phyloP scores from a whole-genome alignment of 2,329 filamentous ascomycete genomes.

The Phyllosticta citrichinensis region DNA sequence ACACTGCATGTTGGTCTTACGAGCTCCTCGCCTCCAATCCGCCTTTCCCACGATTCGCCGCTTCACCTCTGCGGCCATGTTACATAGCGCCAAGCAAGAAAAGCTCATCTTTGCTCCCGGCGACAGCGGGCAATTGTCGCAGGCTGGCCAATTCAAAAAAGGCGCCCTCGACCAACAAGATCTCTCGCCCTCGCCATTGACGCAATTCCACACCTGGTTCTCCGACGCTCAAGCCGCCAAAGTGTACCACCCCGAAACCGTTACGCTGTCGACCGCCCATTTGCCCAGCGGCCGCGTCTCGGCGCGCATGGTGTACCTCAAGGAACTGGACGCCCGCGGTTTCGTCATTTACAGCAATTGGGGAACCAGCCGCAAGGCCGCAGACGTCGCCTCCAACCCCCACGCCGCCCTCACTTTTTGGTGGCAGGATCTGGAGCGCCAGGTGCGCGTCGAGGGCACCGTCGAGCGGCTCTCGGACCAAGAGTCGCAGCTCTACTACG shows the following conservation, averaged over 20 bases:
- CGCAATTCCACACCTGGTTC: conserved; percentile 90
- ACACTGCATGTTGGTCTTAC: neutral
- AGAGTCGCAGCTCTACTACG: conserved; percentile 61
- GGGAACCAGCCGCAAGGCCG: conserved; percentile 60
- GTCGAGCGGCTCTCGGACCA: conserved; percentile 55
- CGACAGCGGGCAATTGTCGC: conserved; percentile 39
- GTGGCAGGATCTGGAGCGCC: conserved; percentile 79
- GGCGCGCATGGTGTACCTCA: conserved; percentile 83
- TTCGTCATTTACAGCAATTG: conserved; percentile 95
- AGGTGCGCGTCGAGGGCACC: conserved; percentile 79
- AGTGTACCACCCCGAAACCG: conserved; percentile 75
- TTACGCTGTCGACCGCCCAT: conserved; percentile 72
- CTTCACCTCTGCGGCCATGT: neutral
- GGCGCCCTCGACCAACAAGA: conserved; percentile 51
- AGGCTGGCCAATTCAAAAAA: conserved; percentile 68
- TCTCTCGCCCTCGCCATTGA: conserved; percentile 56
- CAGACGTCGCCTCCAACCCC: conserved; percentile 61
- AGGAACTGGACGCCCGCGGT: conserved; percentile 74
- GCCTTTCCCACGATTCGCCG: neutral
- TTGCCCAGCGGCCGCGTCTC: conserved; percentile 78
- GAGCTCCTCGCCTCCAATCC: neutral
- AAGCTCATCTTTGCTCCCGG: conserved; percentile 53
- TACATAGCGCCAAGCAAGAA: neutral
- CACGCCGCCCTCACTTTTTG: conserved; percentile 80
- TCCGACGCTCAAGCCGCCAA: conserved; percentile 51